phyloP scores from a whole-genome alignment of 2,329 filamentous ascomycete genomes.

The Fusarium buxicola region DNA sequence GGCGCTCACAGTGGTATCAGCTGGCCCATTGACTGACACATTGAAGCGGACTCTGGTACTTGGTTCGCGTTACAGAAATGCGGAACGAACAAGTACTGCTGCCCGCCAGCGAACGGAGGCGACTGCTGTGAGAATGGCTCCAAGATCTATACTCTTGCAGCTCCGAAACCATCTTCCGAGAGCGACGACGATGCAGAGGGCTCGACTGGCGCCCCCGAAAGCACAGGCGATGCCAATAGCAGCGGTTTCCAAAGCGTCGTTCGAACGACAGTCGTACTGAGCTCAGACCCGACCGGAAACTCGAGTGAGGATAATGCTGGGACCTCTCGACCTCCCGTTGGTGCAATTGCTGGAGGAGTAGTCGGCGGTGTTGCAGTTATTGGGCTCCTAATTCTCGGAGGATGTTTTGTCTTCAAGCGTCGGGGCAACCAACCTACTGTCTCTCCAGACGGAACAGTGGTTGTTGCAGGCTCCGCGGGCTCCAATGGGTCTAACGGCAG shows the following conservation, averaged over 20 bases:
- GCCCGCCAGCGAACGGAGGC: conserved; percentile 21
- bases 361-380: conserved; percentile 34
- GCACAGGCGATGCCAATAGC: not conserved
- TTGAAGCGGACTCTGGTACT: conserved; percentile 17
- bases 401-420: conserved; percentile 25
- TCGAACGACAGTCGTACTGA: not conserved
- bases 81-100: conserved; percentile 39
- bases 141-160: conserved; percentile 26
- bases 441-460: not conserved
- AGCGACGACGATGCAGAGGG: not conserved
- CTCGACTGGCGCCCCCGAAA: not conserved
- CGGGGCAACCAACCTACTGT: conserved; percentile 1
- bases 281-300: not conserved
- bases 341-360: conserved; percentile 33
- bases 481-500: not conserved
- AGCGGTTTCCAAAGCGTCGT: conserved; percentile 1
- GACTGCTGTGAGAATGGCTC: conserved; percentile 36
- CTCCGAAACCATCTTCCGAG: conserved; percentile 1
- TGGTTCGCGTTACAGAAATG: conserved; percentile 30
- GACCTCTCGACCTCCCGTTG: conserved; percentile 9
- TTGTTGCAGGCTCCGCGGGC: not conserved
- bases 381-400: conserved; percentile 23
- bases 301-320: not conserved
- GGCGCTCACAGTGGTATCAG: rapidly evolving
- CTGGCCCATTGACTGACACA: not conserved